Evolutionary conservation across 306 rosid species (phyloP).

Genomic region (Arachis stenosperma): DNA sequence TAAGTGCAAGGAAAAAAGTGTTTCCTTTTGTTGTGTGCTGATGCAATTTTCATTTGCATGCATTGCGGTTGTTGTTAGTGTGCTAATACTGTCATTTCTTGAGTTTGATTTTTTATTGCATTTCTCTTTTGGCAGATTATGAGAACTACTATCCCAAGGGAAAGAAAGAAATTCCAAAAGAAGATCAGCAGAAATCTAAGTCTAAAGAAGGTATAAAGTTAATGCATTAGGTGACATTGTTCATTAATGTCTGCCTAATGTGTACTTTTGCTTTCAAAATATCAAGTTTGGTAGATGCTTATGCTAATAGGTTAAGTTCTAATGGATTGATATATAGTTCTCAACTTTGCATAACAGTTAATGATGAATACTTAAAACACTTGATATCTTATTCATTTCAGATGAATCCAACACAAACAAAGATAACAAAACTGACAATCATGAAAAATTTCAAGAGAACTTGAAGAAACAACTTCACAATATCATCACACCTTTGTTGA

Average conservation of each 20-base stretch:
- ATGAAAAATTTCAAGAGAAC: slow-evolving; percentile 59
- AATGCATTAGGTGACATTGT: too few species aligned
- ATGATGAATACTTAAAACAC: neutral
- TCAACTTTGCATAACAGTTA: too few species aligned
- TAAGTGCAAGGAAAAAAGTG: slow-evolving; percentile 40
- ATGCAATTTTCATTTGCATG: neutral
- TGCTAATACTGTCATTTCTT: too few species aligned
- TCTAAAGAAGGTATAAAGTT: slow-evolving; percentile 60
- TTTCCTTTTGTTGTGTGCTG: neutral
- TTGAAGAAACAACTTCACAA: slow-evolving; percentile 63
- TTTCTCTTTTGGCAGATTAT: slow-evolving; percentile 58
- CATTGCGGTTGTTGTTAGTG: neutral
- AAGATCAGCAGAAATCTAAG: slow-evolving; percentile 63
- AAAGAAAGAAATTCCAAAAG: slow-evolving; percentile 85
- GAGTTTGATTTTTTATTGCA: neutral
- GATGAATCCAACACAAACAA: slow-evolving; percentile 71
- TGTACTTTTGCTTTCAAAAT: neutral
- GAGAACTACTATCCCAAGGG: slow-evolving; percentile 88
- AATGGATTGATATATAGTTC: too few species aligned
- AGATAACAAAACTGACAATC: slow-evolving; percentile 44
- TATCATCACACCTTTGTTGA: slow-evolving; percentile 56
- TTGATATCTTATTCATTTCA: slow-evolving; percentile 41
- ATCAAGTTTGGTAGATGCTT: too few species aligned
- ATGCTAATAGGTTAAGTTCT: too few species aligned
- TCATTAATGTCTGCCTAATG: neutral